Conservation (phyloP, 257 asterid genomes). For the Ilex asprella region DNA sequence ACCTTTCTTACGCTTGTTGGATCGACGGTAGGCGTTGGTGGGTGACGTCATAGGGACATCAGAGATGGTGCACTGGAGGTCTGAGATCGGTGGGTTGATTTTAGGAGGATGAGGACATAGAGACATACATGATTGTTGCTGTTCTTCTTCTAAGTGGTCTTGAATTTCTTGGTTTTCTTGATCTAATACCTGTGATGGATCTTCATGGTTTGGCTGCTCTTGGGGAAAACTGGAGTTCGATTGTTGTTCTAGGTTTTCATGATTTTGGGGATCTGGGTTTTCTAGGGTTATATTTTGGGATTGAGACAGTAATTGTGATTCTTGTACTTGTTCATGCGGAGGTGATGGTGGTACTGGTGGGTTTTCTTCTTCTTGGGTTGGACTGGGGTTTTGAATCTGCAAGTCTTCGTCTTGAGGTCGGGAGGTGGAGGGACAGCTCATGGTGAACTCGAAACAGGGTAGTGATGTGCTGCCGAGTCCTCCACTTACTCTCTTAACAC, state of each 20-base stretch:
- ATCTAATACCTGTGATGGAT: neutral
- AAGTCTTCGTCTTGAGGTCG: neutral
- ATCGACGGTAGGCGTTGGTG: conserved; percentile 14
- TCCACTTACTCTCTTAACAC: too few species aligned
- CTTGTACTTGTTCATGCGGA: neutral
- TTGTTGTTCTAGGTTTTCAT: conserved; percentile 14
- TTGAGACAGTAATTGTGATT: conserved; percentile 5
- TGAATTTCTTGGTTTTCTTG: neutral
- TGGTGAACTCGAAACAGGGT: conserved; percentile 1
- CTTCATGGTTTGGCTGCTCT: neutral
- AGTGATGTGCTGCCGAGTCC: too few species aligned
- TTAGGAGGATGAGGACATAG: conserved; percentile 7
- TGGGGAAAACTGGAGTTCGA: neutral
- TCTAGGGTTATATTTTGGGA: conserved; percentile 9
- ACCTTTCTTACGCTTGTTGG: conserved; percentile 51
- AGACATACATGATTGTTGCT: conserved; percentile 3
- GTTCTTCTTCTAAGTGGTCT: neutral
- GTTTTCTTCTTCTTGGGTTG: neutral
- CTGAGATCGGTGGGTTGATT: conserved; percentile 20
- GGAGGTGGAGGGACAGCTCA: conserved; percentile 10
- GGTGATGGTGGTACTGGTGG: neutral
- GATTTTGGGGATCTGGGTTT: conserved; percentile 12
- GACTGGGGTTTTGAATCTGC: neutral
- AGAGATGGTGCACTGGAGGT: conserved; percentile 10
- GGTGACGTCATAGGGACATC: conserved; percentile 27